Conservation (phyloP, 2,329 filamentous ascomycete genomes). For the Fusarium floridanum region DNA sequence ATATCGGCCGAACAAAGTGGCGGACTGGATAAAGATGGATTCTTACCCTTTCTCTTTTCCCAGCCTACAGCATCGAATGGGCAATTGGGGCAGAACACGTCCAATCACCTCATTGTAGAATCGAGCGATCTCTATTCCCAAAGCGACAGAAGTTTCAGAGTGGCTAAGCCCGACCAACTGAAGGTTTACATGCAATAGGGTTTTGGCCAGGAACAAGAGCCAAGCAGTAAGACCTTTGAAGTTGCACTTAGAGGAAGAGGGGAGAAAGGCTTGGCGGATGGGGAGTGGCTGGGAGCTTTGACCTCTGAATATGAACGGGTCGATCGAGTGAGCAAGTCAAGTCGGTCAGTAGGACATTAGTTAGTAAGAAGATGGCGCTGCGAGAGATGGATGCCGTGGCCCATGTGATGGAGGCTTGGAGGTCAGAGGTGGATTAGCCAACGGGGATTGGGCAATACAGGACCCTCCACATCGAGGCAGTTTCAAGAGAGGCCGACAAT, state of each 20-base stretch:
- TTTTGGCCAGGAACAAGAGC: constrained; percentile 12
- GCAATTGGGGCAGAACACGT: not conserved
- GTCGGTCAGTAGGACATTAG: not conserved
- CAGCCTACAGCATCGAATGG: not conserved
- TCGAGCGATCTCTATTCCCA: not conserved
- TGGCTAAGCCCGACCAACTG: not conserved
- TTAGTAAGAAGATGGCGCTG: not conserved
- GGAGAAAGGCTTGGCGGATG: constrained; percentile 2
- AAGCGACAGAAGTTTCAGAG: constrained; percentile 2
- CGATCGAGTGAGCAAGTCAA: not conserved
- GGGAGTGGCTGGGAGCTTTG: constrained; percentile 38
- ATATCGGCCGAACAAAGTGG: not conserved
- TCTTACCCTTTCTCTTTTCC: not conserved
- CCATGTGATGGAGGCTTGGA: constrained; percentile 8
- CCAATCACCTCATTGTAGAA: not conserved
- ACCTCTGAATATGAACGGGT: constrained; percentile 7
- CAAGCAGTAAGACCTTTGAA: not conserved
- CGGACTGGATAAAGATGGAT: not conserved
- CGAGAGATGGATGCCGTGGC: not conserved
- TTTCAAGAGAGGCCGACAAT: constrained; percentile 6
- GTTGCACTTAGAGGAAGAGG: not conserved
- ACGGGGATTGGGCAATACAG: constrained; percentile 3
- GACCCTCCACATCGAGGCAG: not conserved
- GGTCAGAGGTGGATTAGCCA: constrained; percentile 3
- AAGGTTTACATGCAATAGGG: not conserved